Conservation (phyloP, 257 asterid species). For the Rehmannia glutinosa region DNA sequence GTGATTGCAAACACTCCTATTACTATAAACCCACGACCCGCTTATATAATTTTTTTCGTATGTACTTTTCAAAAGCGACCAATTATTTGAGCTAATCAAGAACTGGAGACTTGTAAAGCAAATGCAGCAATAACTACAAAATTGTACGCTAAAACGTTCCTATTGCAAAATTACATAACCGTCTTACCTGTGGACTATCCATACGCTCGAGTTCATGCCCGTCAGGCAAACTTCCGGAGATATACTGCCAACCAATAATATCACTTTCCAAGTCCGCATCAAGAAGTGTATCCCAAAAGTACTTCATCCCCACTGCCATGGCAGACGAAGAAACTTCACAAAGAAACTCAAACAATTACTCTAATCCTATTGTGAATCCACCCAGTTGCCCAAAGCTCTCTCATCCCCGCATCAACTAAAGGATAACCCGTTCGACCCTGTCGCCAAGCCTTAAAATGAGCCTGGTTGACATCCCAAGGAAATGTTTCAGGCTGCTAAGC, state of each 20-base stretch:
- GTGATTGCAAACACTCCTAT: too few species aligned
- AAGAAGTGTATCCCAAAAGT: slow-evolving; percentile 93
- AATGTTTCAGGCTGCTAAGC: slow-evolving; percentile 47
- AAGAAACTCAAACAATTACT: slow-evolving; percentile 74
- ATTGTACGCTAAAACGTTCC: too few species aligned
- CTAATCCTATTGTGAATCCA: slow-evolving; percentile 88
- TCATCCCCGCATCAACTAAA: slow-evolving; percentile 91
- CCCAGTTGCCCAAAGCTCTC: slow-evolving; percentile 97
- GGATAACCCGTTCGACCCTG: slow-evolving; percentile 97
- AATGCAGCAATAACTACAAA: too few species aligned
- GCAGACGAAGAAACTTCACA: slow-evolving; percentile 78
- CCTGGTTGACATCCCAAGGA: slow-evolving; percentile 72
- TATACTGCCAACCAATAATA: slow-evolving; percentile 92
- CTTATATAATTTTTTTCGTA: too few species aligned
- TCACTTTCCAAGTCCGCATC: slow-evolving; percentile 94
- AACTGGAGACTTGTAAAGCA: too few species aligned
- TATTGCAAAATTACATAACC: neutral
- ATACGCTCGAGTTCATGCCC: slow-evolving; percentile 92
- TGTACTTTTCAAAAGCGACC: too few species aligned
- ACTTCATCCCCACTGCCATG: slow-evolving; percentile 99
- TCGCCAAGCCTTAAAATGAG: slow-evolving; percentile 80
- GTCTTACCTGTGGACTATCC: slow-evolving; percentile 94
- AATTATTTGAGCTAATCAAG: too few species aligned
- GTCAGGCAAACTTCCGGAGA: slow-evolving; percentile 88
- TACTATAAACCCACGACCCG: too few species aligned